phyloP scores from a whole-genome alignment of 306 rosid species.

The Ziziphus jujuba region DNA sequence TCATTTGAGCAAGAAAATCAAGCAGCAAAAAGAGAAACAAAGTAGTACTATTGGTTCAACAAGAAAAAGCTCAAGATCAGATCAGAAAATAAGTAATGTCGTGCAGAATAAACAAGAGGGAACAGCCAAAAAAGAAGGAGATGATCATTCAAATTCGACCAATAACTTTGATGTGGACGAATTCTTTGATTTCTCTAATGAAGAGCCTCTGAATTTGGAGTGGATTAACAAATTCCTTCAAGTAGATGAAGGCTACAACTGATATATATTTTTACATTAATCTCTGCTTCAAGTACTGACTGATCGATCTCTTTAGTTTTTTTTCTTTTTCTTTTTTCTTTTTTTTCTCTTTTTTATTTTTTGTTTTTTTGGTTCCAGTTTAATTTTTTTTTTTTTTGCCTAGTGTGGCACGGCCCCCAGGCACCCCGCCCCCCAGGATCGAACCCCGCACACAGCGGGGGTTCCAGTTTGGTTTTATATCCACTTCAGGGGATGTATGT shows the following conservation, averaged over 20 bases:
- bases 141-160: slow-evolving; percentile 19
- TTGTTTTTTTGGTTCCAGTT: too few relatives aligned
- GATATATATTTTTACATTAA: too few relatives aligned
- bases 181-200: slow-evolving; percentile 58
- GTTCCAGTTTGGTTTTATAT: too few relatives aligned
- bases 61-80: neutral
- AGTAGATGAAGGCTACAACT: neutral
- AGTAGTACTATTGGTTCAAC: slow-evolving; percentile 7
- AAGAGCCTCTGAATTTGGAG: slow-evolving; percentile 49
- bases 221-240: slow-evolving; percentile 55
- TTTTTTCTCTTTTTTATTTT: too few relatives aligned
- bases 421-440: too few relatives aligned
- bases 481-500: too few relatives aligned
- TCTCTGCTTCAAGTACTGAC: too few relatives aligned
- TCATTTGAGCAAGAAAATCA: slow-evolving; percentile 65
- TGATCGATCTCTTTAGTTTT: too few relatives aligned
- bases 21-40: slow-evolving; percentile 33
- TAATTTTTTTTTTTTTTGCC: too few relatives aligned
- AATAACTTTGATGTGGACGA: slow-evolving; percentile 41
- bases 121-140: neutral
- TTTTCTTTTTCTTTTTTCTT: too few relatives aligned
- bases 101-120: neutral
- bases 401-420: too few relatives aligned
- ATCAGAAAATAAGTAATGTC: neutral
- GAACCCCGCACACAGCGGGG: too few relatives aligned